Evolutionary conservation across 2,329 filamentous ascomycete genomes (phyloP), one percentile per base, ranked within the genome.

Genomic region (Colletotrichum neosansevieriae): DNA sequence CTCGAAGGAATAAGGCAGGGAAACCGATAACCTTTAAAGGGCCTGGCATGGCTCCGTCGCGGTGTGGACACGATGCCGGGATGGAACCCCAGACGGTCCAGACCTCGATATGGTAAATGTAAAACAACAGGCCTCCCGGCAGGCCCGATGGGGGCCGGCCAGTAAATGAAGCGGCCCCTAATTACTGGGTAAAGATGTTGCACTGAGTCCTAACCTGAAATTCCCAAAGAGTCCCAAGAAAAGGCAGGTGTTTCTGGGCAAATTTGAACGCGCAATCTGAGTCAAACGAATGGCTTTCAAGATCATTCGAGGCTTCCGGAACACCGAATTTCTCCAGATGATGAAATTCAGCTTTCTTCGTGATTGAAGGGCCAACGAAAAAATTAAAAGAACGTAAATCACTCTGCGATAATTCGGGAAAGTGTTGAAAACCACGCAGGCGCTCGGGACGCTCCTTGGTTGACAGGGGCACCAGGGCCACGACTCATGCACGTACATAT

Each of bases 401-500:
- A 24, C 24, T 5, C 24, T 24, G 24, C 24, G 4, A 24, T 24
- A 5, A 5, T 24, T 24, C 24, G 11, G 6, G 10, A 42, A 11
- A 11, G n/a, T 15, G 13, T 10, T 24, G 32, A 19, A 34, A 40
- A 58, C 42, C 32, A 58, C 47, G 10, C 45, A 53, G 56, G 45
- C 44, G 21, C 32, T 58, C 40, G 64, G 64, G 36, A 63, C 59
- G 38, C 45, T 32, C 36, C 21, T 45, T 44, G 38, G 10, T 11
- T 6, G 45, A 32, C 51, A 29, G 40, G 45, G 19, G 17, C 34
- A 19, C 53, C 36, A n/a, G 51, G 21, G 32, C 32, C 53, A 64
- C 40, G 65, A 68, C 61, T 67, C 65, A 63, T 58, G 60, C 40
- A 47, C 45, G 13, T 29, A 47, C 45, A 11, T 29, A 38, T 53